These are phyloP conservation scores for Eragrostis tef DNA, from an alignment of 202 grass and related monocot species.

Conservation along the genomic window DNA sequence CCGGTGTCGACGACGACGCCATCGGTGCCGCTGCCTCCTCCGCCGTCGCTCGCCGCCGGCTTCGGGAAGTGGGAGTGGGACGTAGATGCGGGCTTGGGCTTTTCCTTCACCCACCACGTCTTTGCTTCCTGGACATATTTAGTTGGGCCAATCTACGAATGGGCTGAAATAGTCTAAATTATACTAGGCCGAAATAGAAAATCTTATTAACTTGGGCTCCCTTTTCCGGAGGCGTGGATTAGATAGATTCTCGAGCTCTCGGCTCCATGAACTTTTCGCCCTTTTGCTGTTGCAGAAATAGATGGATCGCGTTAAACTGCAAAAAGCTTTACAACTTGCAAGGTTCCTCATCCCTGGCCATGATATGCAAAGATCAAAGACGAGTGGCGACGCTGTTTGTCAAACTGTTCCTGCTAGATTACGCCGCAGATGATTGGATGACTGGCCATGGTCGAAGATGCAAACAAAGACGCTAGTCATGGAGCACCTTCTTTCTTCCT, in stretches of 20 bases:
- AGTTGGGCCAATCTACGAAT: background rate
- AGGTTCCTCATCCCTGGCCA: slow-evolving; percentile 21
- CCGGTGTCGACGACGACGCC: slow-evolving; percentile 62
- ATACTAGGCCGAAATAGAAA: background rate
- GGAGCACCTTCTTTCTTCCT: background rate
- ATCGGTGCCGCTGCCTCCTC: slow-evolving; percentile 36
- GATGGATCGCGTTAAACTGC: slow-evolving; percentile 6
- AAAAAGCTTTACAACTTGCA: slow-evolving; percentile 36
- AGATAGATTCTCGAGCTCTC: too few relatives aligned
- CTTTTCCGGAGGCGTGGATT: too few relatives aligned
- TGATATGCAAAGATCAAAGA: slow-evolving; percentile 41
- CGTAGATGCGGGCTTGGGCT: slow-evolving; percentile 37
- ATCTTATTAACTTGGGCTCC: background rate
- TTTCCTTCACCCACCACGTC: background rate
- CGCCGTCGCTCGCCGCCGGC: slow-evolving; percentile 29
- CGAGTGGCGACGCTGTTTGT: slow-evolving; percentile 29
- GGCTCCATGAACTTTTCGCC: background rate
- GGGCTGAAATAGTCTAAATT: too few relatives aligned
- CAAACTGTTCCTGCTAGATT: background rate
- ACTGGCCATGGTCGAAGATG: slow-evolving; percentile 1
- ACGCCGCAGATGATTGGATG: slow-evolving; percentile 4
- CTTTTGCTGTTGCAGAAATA: background rate
- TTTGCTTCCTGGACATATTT: background rate
- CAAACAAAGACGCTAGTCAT: slow-evolving; percentile 40
- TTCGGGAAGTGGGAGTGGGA: slow-evolving; percentile 33